A percentile compares a stretch with the other conserved stretches of the same genome.
Conservation (phyloP, 768 basidiomycete species). For the Leccinellum luteum region DNA sequence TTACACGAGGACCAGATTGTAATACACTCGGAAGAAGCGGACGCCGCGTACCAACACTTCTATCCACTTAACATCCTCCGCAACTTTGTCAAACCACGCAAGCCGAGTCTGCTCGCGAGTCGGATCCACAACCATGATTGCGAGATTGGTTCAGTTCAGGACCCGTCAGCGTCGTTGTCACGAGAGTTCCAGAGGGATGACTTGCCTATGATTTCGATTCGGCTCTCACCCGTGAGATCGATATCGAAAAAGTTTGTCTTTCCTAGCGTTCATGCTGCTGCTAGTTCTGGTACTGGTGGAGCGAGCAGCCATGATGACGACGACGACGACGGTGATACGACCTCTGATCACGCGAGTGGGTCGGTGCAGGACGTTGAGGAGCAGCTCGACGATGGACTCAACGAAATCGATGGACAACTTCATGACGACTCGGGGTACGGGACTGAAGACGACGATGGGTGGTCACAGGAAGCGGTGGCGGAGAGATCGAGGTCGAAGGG, state of each 20-base stretch:
- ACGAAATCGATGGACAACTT: neutral
- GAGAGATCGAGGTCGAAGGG: conserved; percentile 23
- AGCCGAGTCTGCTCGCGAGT: conserved; percentile 16
- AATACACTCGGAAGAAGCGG: conserved; percentile 70
- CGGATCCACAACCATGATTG: conserved; percentile 5
- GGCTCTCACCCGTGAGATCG: conserved; percentile 44
- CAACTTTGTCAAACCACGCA: conserved; percentile 26
- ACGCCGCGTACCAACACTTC: conserved; percentile 64
- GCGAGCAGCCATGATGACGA: neutral
- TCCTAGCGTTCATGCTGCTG: conserved; percentile 26
- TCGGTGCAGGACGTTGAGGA: neutral
- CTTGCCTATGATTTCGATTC: conserved; percentile 41
- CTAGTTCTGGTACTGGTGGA: neutral
- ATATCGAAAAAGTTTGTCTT: conserved; percentile 54
- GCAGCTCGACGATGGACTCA: neutral
- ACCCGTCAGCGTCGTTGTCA: neutral
- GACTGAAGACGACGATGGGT: conserved; percentile 23
- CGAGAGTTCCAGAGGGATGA: conserved; percentile 22
- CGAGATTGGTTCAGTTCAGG: conserved; percentile 1
- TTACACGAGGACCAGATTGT: conserved; percentile 64
- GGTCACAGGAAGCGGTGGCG: conserved; percentile 18
- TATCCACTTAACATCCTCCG: conserved; percentile 49
- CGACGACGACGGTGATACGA: conserved; percentile 1
- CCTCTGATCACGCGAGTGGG: neutral
- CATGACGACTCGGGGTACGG: conserved; percentile 11